Evolutionary conservation across 2,329 filamentous ascomycete genomes (phyloP).

Genomic region (Fusarium irregulare): DNA sequence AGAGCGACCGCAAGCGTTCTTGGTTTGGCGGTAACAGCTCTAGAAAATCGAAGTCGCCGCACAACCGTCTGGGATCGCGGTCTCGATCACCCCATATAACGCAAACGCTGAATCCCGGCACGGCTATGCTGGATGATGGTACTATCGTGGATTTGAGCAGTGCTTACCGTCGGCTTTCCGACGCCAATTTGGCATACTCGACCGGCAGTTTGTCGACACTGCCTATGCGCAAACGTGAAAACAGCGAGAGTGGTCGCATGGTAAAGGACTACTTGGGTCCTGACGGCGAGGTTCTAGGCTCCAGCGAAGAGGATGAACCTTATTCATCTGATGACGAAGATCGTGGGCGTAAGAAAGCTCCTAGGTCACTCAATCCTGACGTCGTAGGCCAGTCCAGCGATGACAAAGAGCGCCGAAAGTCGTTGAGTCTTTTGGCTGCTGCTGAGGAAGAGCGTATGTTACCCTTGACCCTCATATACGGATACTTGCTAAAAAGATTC

Average conservation of each 20-base stretch:
- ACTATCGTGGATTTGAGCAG: slow-evolving; percentile 74
- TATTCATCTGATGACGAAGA: slow-evolving; percentile 75
- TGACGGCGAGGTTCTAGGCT: slow-evolving; percentile 74
- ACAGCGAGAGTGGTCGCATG: slow-evolving; percentile 65
- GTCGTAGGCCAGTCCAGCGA: slow-evolving; percentile 52
- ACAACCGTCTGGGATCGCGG: slow-evolving; percentile 57
- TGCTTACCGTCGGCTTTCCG: slow-evolving; percentile 77
- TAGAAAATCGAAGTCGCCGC: slow-evolving; percentile 64
- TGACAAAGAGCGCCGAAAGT: slow-evolving; percentile 56
- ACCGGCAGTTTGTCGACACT: slow-evolving; percentile 72
- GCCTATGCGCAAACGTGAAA: slow-evolving; percentile 64
- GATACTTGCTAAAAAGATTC: slow-evolving; percentile 4
- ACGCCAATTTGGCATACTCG: slow-evolving; percentile 74
- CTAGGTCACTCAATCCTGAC: slow-evolving; percentile 58
- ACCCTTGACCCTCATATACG: background rate
- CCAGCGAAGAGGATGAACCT: slow-evolving; percentile 76
- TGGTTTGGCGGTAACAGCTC: slow-evolving; percentile 51
- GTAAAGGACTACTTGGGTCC: slow-evolving; percentile 75
- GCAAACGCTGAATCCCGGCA: slow-evolving; percentile 47
- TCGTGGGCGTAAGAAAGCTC: slow-evolving; percentile 68
- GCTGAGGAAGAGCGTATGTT: slow-evolving; percentile 82
- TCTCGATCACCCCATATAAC: slow-evolving; percentile 52
- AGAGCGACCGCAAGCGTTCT: slow-evolving; percentile 56
- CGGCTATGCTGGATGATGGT: slow-evolving; percentile 68
- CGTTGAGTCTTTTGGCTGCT: slow-evolving; percentile 75